Base-by-base conservation (phyloP, 805 yeast genomes). In the Ogataea wickerhamii region DNA sequence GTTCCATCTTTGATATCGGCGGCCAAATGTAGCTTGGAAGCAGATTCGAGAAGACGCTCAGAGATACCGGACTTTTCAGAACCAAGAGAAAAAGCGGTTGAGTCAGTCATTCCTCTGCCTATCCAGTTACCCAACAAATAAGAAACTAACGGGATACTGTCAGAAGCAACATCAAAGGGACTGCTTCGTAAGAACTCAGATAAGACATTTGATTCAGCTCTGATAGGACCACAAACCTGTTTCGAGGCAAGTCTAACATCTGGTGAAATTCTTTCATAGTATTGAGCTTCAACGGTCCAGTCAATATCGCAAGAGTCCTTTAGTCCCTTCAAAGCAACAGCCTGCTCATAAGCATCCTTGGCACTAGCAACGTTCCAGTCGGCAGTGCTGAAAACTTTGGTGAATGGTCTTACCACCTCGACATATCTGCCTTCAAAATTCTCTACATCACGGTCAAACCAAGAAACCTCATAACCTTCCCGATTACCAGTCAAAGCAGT, bases 81-180 rank as follows among this genome's bases (percentile, higher is more conserved):
- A 38, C 60, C 67, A 19, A 62, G 49, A 6, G 64, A 56, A 25
- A 61, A 56, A 23, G 49, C 50, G n/a, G n/a, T n/a, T 19, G 55
- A 45, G 16, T 53, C 51, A 8, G 54, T 47, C 8, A 53, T 44
- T 36, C 67, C 70, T 45, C 52, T 51, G 36, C 68, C 74, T 38
- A 58, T 50, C 72, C 70, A 69, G 8, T 58, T 41, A 44, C 76
- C 75, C 19, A 66, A 40, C 30, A 68, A 45, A 56, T 68, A 69
- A 36, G 71, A 67, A 47, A 63, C 45, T 29, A 57, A 43, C 6
- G 58, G 45, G n/a, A 47, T 24, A 6, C 40, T 32, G n/a, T 40
- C 44, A 28, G 32, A 24, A 17, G 28, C 17, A 17, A 35, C 28
- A 4, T 28, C 33, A 14, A 31, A 45, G 28, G 56, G 61, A 2